These are phyloP conservation scores for Pseudopithomyces chartarum DNA, from an alignment of 2,329 filamentous ascomycete genomes.

Conservation along the genomic window DNA sequence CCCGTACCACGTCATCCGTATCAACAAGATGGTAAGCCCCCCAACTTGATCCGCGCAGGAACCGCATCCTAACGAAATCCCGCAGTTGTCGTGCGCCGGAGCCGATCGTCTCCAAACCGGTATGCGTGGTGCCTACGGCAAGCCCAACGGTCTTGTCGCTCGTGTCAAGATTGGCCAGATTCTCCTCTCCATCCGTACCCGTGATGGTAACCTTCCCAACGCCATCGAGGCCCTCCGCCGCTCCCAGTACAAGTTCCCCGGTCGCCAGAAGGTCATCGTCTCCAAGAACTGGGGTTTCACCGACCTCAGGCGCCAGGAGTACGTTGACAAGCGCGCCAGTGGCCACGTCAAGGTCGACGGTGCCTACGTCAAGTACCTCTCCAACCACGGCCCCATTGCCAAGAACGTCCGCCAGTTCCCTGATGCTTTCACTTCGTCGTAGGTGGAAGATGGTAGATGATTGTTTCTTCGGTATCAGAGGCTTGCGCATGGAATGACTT, in stretches of 20 bases:
- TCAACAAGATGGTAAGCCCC: conserved; percentile 90
- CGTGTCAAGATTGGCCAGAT: conserved; percentile 99
- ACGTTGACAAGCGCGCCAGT: conserved; percentile 91
- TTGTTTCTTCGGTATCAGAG: too few species aligned
- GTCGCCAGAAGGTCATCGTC: conserved; percentile 99
- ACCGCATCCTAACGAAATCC: too few species aligned
- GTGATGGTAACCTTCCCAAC: conserved; percentile 88
- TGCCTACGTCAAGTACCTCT: conserved; percentile 99
- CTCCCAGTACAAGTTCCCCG: conserved; percentile 99
- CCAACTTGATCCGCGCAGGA: too few species aligned
- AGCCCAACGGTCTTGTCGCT: conserved; percentile 98
- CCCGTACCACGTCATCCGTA: conserved; percentile 99
- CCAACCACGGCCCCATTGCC: conserved; percentile 85
- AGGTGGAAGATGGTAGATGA: too few species aligned
- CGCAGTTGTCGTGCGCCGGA: conserved; percentile 91
- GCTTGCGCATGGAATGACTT: too few species aligned
- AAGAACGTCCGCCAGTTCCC: conserved; percentile 95
- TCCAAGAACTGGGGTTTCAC: conserved; percentile 99
- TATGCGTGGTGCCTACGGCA: conserved; percentile 99
- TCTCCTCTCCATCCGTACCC: conserved; percentile 94
- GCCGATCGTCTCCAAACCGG: conserved; percentile 99
- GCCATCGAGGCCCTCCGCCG: conserved; percentile 99
- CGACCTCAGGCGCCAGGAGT: conserved; percentile 95
- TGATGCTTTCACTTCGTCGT: conserved; percentile 70
- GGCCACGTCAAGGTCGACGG: conserved; percentile 95